Evolutionary conservation across 148 eudicot species (phyloP).

Genomic region (Dianthus caryophyllus): DNA sequence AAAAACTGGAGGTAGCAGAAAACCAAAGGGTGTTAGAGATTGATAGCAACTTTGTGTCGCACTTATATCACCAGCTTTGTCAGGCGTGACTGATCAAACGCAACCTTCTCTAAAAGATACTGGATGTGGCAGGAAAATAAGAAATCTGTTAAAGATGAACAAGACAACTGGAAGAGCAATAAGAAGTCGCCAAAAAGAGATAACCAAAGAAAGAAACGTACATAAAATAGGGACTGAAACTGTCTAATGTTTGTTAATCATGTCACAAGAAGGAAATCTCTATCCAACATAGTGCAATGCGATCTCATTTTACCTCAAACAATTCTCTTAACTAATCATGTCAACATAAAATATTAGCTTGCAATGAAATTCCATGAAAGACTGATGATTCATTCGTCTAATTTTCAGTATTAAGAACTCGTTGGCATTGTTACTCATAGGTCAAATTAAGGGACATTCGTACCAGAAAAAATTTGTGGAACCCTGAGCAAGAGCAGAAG

Average conservation of each 20-base stretch:
- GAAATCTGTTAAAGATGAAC: conserved; percentile 5
- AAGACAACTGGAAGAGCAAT: background rate
- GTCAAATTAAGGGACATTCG: conserved; percentile 9
- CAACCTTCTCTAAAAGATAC: conserved; percentile 87
- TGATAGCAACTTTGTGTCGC: background rate
- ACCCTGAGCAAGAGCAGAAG: conserved; percentile 97
- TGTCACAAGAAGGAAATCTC: background rate
- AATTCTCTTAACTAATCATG: background rate
- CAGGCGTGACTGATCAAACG: conserved; percentile 52
- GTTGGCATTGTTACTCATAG: background rate
- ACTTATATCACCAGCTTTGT: conserved; percentile 81
- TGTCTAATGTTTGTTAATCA: conserved; percentile 59
- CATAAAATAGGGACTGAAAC: conserved; percentile 74
- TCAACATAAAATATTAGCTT: background rate
- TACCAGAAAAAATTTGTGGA: conserved; percentile 96
- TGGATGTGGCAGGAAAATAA: conserved; percentile 25
- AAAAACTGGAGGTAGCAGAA: background rate
- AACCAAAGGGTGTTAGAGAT: too few species aligned
- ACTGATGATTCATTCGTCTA: background rate
- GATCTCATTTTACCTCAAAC: too few species aligned
- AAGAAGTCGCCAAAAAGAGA: background rate
- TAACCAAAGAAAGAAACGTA: conserved; percentile 23
- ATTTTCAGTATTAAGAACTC: background rate
- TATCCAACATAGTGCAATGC: background rate
- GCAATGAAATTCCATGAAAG: background rate